A percentile compares a stretch with the other conserved stretches of the same genome.
phyloP scores from a whole-genome alignment of 2,329 filamentous ascomycete species.

The Remersonia thermophila region DNA sequence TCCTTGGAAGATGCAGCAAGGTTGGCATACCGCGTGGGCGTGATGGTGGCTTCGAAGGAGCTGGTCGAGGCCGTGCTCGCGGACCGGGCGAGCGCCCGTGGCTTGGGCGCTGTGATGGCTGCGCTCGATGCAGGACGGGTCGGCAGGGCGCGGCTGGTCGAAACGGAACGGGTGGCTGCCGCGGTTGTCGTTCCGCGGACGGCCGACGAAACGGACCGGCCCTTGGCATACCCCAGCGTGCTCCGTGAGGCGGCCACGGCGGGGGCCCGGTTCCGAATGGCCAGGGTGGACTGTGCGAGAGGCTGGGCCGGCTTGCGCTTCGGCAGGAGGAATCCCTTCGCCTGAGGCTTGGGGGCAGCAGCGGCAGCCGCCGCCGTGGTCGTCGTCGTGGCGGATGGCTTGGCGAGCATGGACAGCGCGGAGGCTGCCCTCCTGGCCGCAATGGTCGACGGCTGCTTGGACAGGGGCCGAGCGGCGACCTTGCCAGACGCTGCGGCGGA shows the following conservation, averaged over 20 bases:
- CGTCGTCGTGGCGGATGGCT: conserved; percentile 13
- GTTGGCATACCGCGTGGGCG: conserved; percentile 31
- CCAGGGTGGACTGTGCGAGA: conserved; percentile 29
- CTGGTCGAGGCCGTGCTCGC: conserved; percentile 27
- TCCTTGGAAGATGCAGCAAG: conserved; percentile 16
- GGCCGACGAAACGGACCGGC: conserved; percentile 44
- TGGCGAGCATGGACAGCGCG: conserved; percentile 32
- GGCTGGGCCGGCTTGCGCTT: conserved; percentile 24
- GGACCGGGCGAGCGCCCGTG: conserved; percentile 20
- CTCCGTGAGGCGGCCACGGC: conserved; percentile 61
- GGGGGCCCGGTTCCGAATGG: conserved; percentile 44
- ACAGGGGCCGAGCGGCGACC: conserved; percentile 11
- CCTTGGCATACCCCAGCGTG: conserved; percentile 76
- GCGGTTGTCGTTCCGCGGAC: conserved; percentile 22
- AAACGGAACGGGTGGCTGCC: no score
- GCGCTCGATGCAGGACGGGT: conserved; percentile 15
- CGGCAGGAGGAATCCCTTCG: conserved; percentile 6
- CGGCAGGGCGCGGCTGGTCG: background rate
- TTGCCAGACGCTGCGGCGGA: conserved; percentile 11
- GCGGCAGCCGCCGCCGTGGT: conserved; percentile 3
- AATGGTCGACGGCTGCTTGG: conserved; percentile 34
- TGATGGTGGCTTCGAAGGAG: conserved; percentile 36
- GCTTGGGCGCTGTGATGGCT: conserved; percentile 6
- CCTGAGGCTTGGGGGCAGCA: conserved; percentile 21
- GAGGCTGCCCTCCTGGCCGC: conserved; percentile 43